Evolutionary conservation across 768 basidiomycete species (phyloP).

Genomic region (Tulasnella sp.): DNA sequence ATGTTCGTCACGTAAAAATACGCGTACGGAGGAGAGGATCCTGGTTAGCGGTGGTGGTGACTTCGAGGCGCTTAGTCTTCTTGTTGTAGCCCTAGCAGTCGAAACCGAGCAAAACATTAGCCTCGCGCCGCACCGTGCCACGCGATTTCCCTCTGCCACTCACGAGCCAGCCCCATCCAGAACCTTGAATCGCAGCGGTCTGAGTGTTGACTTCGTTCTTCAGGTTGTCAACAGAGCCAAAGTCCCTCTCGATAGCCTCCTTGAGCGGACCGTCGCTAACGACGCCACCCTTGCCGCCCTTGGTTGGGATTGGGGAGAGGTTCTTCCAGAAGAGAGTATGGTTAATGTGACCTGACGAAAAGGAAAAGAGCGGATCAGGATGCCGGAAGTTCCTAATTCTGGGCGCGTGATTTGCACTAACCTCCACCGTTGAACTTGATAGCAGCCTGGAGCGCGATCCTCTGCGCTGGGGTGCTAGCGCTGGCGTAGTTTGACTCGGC

Average conservation of each 20-base stretch:
- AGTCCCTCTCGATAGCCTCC: constrained; percentile 55
- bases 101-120: neutral
- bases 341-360: constrained; percentile 67
- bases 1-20: neutral
- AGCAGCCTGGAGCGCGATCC: constrained; percentile 83
- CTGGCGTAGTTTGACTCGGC: constrained; percentile 75
- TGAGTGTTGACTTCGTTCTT: constrained; percentile 80
- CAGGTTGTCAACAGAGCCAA: constrained; percentile 66
- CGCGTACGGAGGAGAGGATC: constrained; percentile 50
- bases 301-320: constrained; percentile 51
- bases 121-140: too few relatives aligned
- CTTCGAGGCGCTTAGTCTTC: constrained; percentile 38
- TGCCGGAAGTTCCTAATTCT: neutral
- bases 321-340: constrained; percentile 97
- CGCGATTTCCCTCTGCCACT: constrained; percentile 39
- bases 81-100: constrained; percentile 38
- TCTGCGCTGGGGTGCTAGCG: constrained; percentile 64
- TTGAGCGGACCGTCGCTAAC: constrained; percentile 48
- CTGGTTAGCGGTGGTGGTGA: constrained; percentile 44
- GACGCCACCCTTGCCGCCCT: constrained; percentile 18
- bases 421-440: constrained; percentile 97
- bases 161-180: constrained; percentile 96
- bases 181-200: constrained; percentile 84
- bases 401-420: constrained; percentile 37
- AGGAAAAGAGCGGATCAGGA: neutral